These are phyloP conservation scores for Asterochloris sp. DNA, from an alignment of 139 green algal genomes.

Conservation along the genomic window DNA sequence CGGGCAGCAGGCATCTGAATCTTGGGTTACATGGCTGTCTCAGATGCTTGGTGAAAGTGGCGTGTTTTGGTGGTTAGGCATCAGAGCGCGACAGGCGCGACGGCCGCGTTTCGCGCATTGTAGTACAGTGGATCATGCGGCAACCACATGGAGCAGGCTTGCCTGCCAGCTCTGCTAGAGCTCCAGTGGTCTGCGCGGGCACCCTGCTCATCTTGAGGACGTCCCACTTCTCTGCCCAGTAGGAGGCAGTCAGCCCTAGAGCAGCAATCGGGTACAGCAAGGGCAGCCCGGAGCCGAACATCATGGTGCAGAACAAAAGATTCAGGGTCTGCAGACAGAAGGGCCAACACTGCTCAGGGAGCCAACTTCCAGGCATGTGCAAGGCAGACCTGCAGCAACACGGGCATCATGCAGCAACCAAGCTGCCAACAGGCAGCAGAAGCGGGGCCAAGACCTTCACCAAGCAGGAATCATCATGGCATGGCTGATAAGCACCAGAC, in stretches of 20 bases:
- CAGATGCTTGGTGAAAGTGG: too few species aligned
- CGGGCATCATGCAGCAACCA: not conserved
- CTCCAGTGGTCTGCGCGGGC: slow-evolving; percentile 25
- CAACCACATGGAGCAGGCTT: not conserved
- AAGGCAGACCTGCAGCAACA: not conserved
- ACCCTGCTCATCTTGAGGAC: slow-evolving; percentile 40
- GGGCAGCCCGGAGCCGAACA: slow-evolving; percentile 43
- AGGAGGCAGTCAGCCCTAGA: slow-evolving; percentile 37
- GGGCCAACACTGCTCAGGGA: not conserved
- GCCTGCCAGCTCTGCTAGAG: slow-evolving; percentile 36
- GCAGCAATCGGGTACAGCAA: slow-evolving; percentile 36
- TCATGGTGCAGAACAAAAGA: slow-evolving; percentile 46
- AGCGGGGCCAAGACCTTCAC: too few species aligned
- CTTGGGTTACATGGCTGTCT: too few species aligned
- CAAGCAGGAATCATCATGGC: too few species aligned
- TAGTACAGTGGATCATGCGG: too few species aligned
- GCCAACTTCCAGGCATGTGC: not conserved
- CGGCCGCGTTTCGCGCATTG: too few species aligned
- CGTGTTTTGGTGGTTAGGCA: too few species aligned
- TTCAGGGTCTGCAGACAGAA: slow-evolving; percentile 34
- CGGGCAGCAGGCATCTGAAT: too few species aligned
- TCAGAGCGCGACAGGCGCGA: too few species aligned
- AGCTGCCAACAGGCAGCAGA: not conserved
- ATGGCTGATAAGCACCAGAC: too few species aligned
- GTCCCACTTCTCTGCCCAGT: slow-evolving; percentile 52